Evolutionary conservation across 2,329 filamentous ascomycete genomes (phyloP).

Genomic region (Davidsoniella eucalypti): DNA sequence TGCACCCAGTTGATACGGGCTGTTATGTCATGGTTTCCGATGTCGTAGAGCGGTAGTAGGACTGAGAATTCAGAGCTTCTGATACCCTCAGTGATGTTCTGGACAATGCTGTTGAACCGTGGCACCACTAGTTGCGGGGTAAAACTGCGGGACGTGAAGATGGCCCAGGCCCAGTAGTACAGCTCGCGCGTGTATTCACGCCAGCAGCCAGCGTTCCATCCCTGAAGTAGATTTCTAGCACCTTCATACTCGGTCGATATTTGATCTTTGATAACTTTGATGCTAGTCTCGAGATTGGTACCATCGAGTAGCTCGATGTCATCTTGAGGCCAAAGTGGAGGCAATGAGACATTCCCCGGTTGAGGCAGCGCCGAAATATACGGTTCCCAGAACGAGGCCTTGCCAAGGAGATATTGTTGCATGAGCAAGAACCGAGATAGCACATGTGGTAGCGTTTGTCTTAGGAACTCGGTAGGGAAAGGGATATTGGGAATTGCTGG

Average conservation of each 20-base stretch:
- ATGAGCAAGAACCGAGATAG: conserved; percentile 52
- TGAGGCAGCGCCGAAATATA: conserved; percentile 52
- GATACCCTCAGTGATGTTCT: neutral
- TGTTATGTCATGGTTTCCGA: conserved; percentile 53
- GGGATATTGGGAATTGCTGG: conserved; percentile 10
- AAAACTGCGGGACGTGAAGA: conserved; percentile 51
- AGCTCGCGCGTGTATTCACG: conserved; percentile 29
- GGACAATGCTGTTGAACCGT: conserved; percentile 16
- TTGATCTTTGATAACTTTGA: conserved; percentile 30
- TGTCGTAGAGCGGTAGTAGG: conserved; percentile 53
- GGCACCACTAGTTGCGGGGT: conserved; percentile 40
- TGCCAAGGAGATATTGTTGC: conserved; percentile 44
- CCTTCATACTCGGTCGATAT: conserved; percentile 27
- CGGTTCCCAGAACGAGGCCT: conserved; percentile 47
- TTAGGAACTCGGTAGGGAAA: conserved; percentile 35
- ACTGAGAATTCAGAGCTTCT: conserved; percentile 39
- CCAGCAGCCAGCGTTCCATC: conserved; percentile 17
- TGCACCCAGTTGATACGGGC: conserved; percentile 41
- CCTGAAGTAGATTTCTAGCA: conserved; percentile 23
- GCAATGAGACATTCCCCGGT: conserved; percentile 37
- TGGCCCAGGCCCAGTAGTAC: conserved; percentile 48
- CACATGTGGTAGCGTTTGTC: conserved; percentile 37
- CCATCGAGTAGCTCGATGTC: conserved; percentile 41
- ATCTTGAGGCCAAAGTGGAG: conserved; percentile 45
- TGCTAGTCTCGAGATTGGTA: conserved; percentile 34